A percentile compares a stretch with the other conserved stretches of the same genome.
Conservation (phyloP, 2,329 filamentous ascomycete species). For the Microsporum canis region DNA sequence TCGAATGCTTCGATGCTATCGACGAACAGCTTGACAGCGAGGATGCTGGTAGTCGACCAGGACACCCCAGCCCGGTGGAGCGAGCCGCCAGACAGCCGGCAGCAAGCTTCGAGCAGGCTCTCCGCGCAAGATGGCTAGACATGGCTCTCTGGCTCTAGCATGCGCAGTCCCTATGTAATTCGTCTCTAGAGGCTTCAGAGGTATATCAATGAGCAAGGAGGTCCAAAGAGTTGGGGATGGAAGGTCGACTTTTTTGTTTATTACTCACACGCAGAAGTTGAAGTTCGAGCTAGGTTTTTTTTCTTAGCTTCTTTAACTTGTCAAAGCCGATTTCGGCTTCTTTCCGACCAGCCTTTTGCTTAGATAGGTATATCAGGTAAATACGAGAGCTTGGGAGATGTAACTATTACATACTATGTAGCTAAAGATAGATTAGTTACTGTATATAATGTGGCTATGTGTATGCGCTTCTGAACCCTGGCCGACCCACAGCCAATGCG, state of each 20-base stretch:
- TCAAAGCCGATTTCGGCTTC: not conserved
- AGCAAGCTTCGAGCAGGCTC: conserved; percentile 21
- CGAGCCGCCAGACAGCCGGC: conserved; percentile 17
- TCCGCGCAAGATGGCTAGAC: conserved; percentile 35
- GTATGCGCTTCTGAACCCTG: not conserved
- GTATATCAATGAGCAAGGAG: not conserved
- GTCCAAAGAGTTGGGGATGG: no score
- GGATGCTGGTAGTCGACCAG: conserved; percentile 18
- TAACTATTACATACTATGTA: no score
- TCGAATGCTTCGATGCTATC: conserved; percentile 18
- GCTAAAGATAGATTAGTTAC: no score
- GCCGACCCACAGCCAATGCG: not conserved
- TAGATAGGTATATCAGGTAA: no score
- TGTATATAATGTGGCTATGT: no score
- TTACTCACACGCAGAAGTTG: no score
- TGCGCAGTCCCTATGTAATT: conserved; percentile 6
- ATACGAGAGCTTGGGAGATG: no score
- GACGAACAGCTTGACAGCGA: conserved; percentile 14
- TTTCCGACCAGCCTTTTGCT: no score
- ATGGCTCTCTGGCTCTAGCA: conserved; percentile 27
- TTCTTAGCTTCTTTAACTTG: no score
- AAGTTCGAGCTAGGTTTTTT: no score
- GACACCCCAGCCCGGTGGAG: conserved; percentile 24
- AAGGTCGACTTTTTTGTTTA: no score
- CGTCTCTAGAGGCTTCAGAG: not conserved